phyloP scores from a whole-genome alignment of 805 yeast genomes.

The Hyphopichia homilentoma region DNA sequence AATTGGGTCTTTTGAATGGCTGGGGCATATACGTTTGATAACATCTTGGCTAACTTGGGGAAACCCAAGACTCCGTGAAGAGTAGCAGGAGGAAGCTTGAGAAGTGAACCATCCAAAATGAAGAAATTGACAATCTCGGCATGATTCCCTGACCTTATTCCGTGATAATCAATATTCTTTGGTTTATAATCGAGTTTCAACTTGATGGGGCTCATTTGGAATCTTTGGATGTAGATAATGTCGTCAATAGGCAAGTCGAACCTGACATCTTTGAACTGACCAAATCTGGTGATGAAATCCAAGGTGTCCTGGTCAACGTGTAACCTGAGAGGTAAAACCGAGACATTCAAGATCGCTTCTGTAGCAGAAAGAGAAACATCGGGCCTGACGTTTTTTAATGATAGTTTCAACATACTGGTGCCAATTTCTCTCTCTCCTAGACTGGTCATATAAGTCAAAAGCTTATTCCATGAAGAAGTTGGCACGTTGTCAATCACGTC shows the following conservation, averaged over 20 bases:
- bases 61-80: conserved; percentile 79
- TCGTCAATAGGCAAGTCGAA: conserved; percentile 67
- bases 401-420: conserved; percentile 55
- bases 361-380: conserved; percentile 59
- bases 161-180: conserved; percentile 79
- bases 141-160: conserved; percentile 80
- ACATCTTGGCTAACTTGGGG: conserved; percentile 48
- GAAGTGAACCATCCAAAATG: conserved; percentile 79
- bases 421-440: conserved; percentile 70
- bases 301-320: conserved; percentile 93
- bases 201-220: conserved; percentile 55
- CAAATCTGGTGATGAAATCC: conserved; percentile 76
- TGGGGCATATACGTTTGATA: conserved; percentile 81
- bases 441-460: conserved; percentile 64
- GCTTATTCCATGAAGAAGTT: conserved; percentile 88
- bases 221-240: conserved; percentile 61
- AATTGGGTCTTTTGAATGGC: conserved; percentile 81
- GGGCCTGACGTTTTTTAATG: conserved; percentile 61
- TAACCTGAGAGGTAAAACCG: conserved; percentile 69
- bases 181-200: conserved; percentile 88
- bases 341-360: conserved; percentile 54
- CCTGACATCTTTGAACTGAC: conserved; percentile 71
- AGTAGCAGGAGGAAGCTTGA: conserved; percentile 57
- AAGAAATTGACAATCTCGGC: conserved; percentile 87
- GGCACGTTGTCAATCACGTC: conserved; percentile 74